A percentile compares a stretch with the other conserved stretches of the same genome.
These are phyloP conservation scores for Boletus semigastroideus DNA, from an alignment of 1,284 basidiomycete species.

Conservation along the genomic window DNA sequence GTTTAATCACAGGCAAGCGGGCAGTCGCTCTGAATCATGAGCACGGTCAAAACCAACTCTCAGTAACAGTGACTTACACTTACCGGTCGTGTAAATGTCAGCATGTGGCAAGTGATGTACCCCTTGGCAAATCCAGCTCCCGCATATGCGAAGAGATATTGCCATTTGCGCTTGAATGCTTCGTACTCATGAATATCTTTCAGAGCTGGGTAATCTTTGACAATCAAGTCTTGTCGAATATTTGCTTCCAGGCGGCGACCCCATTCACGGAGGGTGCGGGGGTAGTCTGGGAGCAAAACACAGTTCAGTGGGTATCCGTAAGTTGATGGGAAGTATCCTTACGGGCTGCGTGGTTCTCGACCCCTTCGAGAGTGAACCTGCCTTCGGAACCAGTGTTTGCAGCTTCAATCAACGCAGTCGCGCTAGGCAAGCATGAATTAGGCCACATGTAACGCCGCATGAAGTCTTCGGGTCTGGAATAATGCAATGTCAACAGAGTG, in stretches of 20 bases:
- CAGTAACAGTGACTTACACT: slow-evolving; percentile 22
- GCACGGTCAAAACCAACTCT: slow-evolving; percentile 2
- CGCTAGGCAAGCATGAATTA: slow-evolving; percentile 83
- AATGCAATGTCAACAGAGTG: slow-evolving; percentile 5
- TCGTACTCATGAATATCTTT: slow-evolving; percentile 54
- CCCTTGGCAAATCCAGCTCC: slow-evolving; percentile 73
- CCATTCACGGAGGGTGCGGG: slow-evolving; percentile 90
- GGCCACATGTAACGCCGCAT: slow-evolving; percentile 94
- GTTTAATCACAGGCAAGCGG: slow-evolving; percentile 31
- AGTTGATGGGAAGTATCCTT: slow-evolving; percentile 26
- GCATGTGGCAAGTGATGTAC: slow-evolving; percentile 77
- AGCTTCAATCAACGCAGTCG: slow-evolving; percentile 69
- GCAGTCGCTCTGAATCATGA: slow-evolving; percentile 27
- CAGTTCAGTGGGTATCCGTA: slow-evolving; percentile 7
- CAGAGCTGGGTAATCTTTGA: slow-evolving; percentile 57
- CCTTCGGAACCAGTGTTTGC: slow-evolving; percentile 66
- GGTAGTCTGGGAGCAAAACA: slow-evolving; percentile 59
- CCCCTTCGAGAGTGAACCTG: slow-evolving; percentile 79
- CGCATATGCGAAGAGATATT: slow-evolving; percentile 76
- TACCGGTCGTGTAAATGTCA: slow-evolving; percentile 61
- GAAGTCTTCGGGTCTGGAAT: slow-evolving; percentile 76
- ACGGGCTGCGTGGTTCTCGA: slow-evolving; percentile 86
- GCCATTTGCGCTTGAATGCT: slow-evolving; percentile 73
- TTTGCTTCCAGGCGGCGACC: slow-evolving; percentile 69
- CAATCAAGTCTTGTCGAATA: slow-evolving; percentile 54